These are phyloP conservation scores for Aspergillus sclerotiicarbonarius DNA, from an alignment of 495 filamentous ascomycete species.

Conservation along the genomic window DNA sequence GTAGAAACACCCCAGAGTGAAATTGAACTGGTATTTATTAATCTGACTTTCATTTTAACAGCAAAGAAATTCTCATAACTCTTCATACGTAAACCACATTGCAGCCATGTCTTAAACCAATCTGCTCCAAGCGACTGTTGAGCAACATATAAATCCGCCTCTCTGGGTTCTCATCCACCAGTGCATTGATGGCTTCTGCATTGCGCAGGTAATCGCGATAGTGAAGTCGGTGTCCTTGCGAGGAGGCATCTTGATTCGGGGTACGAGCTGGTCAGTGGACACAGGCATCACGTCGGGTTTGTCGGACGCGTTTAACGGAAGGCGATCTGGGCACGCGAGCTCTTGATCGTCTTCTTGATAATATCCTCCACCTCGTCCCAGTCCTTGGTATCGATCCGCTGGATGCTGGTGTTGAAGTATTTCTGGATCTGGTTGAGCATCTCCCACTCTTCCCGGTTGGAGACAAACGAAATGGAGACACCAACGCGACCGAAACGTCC, in stretches of 20 bases:
- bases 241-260: too few species aligned
- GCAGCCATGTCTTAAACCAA: constrained; percentile 5
- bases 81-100: constrained; percentile 29
- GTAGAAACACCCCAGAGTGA: not conserved
- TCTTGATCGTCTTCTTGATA: constrained; percentile 82
- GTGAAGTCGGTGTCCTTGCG: too few species aligned
- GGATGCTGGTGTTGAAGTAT: constrained; percentile 62
- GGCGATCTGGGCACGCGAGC: constrained; percentile 63
- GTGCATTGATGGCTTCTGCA: too few species aligned
- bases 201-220: too few species aligned
- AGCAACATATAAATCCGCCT: too few species aligned
- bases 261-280: constrained; percentile 3
- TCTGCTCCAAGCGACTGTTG: constrained; percentile 1
- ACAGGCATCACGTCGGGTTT: not conserved
- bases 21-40: constrained; percentile 33
- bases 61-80: constrained; percentile 29
- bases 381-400: constrained; percentile 62
- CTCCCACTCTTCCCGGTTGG: constrained; percentile 70
- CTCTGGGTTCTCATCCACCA: too few species aligned
- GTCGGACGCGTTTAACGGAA: constrained; percentile 29
- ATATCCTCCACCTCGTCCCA: constrained; percentile 84
- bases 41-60: constrained; percentile 19
- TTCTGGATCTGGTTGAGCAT: constrained; percentile 73
- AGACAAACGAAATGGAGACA: constrained; percentile 88
- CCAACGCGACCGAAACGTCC: constrained; percentile 98